Conservation (phyloP, 495 filamentous ascomycete species). For the Aspergillus coremiiformis region DNA sequence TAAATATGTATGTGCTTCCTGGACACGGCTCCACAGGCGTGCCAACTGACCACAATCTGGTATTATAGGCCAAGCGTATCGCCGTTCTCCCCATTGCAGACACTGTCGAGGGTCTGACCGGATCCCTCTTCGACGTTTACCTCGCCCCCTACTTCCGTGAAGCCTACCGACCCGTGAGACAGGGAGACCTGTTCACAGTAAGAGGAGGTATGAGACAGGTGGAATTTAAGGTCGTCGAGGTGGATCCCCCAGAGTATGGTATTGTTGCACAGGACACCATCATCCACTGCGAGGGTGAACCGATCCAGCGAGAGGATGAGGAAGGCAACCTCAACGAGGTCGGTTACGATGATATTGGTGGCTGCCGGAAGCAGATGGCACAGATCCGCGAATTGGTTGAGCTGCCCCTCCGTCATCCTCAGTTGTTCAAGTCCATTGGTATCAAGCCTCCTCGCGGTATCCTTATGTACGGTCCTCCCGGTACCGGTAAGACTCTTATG, state of each 20-base stretch:
- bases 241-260: slow-evolving; percentile 94
- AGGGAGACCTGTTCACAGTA: slow-evolving; percentile 95
- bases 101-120: slow-evolving; percentile 94
- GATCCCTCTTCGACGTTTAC: slow-evolving; percentile 97
- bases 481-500: slow-evolving; percentile 99
- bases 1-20: slow-evolving; percentile 76
- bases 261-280: slow-evolving; percentile 98
- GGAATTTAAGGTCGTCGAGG: slow-evolving; percentile 98
- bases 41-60: slow-evolving; percentile 11
- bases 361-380: slow-evolving; percentile 99
- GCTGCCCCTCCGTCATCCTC: slow-evolving; percentile 89
- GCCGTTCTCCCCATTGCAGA: slow-evolving; percentile 97
- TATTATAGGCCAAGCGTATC: slow-evolving; percentile 84
- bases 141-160: slow-evolving; percentile 99
- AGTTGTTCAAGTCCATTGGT: slow-evolving; percentile 99
- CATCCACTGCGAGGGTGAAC: slow-evolving; percentile 98
- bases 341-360: slow-evolving; percentile 98
- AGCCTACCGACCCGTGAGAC: slow-evolving; percentile 91
- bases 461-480: slow-evolving; percentile 91
- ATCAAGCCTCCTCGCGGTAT: slow-evolving; percentile 99
- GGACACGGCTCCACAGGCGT: not conserved
- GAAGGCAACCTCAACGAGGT: slow-evolving; percentile 99
- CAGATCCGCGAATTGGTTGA: slow-evolving; percentile 98
- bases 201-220: slow-evolving; percentile 97
- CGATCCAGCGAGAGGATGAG: slow-evolving; percentile 96